Evolutionary conservation across 2,329 filamentous ascomycete species (phyloP), one percentile per base, ranked within the genome.

Genomic region (Ceratocystis eucalypticola): DNA sequence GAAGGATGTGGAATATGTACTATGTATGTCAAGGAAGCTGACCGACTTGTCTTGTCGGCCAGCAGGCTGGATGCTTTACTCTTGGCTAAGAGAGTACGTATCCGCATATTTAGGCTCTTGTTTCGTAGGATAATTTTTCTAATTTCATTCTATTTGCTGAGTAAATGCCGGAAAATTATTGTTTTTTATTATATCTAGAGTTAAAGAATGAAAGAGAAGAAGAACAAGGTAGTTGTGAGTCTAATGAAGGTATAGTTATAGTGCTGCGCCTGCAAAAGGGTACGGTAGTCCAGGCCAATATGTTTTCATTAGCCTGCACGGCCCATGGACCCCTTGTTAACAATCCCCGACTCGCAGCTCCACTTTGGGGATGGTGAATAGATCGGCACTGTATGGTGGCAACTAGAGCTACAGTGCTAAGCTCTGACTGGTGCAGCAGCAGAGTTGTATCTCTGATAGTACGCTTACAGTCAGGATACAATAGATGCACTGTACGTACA

Each of bases 321-420:
- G 12, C 28, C 53, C 25, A 17, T 33, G 22, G 10, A 17, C 30
- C 55, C 55, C 55, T 37, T 59, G 55, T 8, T n/a, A 59, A 30
- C 10, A 55, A n/a, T 41, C 37, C 55, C 55, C 12, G 55, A n/a
- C 28, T 37, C n/a, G 55, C 5, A 59, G 22, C 20, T 7, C 55
- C 55, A 33, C 12, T 30, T 59, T 20, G 10, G 2, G 7, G 28
- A n/a, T 8, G 28, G 3, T 59, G 6, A 20, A 30, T 17, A 37
- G 37, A 59, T 59, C 28, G 55, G 55, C 55, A 59, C 55, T 59
- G 55, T 59, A 37, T 30, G n/a, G 7, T 33, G 55, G 55, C 25
- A 59, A 37, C 55, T n/a, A n/a, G 22, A 28, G 22, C 48, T 53
- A 28, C 48, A 1, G 20, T 10, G 48, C 15, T 8, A 6, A 5